A percentile compares a stretch with the other conserved stretches of the same genome.
Evolutionary conservation across 257 asterid species (phyloP).

Genomic region (Rubia yunnanensis): DNA sequence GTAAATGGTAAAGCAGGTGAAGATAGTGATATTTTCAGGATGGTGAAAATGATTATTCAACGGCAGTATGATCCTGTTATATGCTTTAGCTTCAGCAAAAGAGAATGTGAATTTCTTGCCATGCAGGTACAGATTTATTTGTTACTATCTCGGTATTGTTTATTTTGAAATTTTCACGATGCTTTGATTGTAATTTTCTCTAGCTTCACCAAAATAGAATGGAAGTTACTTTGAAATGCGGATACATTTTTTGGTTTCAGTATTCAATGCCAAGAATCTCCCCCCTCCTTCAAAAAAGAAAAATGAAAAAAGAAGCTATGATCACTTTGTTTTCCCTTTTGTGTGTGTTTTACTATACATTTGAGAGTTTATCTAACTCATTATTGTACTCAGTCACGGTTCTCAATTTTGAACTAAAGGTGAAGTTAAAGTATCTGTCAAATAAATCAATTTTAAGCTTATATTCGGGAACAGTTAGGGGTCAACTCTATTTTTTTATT

Average conservation of each 20-base stretch:
- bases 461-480: background rate
- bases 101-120: conserved; percentile 96
- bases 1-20: conserved; percentile 73
- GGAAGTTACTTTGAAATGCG: conserved; percentile 91
- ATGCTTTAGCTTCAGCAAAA: conserved; percentile 99
- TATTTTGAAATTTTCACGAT: background rate
- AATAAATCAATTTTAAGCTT: background rate
- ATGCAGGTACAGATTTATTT: conserved; percentile 64
- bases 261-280: background rate
- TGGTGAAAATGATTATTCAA: conserved; percentile 93
- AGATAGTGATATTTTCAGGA: conserved; percentile 88
- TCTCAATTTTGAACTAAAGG: background rate
- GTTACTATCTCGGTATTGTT: background rate
- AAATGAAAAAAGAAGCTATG: too few relatives aligned
- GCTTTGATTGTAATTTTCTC: conserved; percentile 55
- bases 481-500: background rate
- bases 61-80: conserved; percentile 97
- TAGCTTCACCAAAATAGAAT: conserved; percentile 96
- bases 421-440: background rate
- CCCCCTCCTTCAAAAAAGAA: background rate
- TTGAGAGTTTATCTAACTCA: background rate
- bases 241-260: conserved; percentile 28
- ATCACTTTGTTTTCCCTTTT: background rate
- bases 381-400: background rate
- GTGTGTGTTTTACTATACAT: background rate